Evolutionary conservation across 2,329 filamentous ascomycete genomes (phyloP).

Genomic region (Apiospora malaysiana): DNA sequence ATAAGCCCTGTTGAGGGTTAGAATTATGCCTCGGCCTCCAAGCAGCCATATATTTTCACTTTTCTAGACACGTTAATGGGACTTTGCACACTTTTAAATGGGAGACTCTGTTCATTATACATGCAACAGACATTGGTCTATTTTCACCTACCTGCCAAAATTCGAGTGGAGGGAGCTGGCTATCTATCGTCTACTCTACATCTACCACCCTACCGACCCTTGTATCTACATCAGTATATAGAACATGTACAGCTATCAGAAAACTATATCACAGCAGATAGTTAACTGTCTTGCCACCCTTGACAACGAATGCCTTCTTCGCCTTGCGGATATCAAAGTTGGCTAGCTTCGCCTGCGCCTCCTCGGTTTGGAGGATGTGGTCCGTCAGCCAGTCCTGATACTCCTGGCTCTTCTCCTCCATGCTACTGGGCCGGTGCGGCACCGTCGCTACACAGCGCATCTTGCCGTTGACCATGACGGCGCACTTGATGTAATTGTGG

Average conservation of each 20-base stretch:
- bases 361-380: conserved; percentile 64
- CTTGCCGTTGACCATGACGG: conserved; percentile 83
- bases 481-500: conserved; percentile 59
- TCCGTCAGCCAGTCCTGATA: conserved; percentile 66
- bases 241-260: conserved; percentile 18
- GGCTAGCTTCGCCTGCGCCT: conserved; percentile 63
- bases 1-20: not conserved
- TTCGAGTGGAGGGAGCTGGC: not conserved
- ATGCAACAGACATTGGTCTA: not conserved
- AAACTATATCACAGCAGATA: conserved; percentile 60
- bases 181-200: not conserved
- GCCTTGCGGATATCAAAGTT: conserved; percentile 47
- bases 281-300: conserved; percentile 72
- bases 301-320: conserved; percentile 47
- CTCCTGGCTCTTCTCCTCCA: conserved; percentile 40
- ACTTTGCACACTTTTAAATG: not conserved
- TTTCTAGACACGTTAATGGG: not conserved
- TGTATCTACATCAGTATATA: not conserved
- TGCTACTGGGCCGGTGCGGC: conserved; percentile 51
- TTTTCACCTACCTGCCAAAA: not conserved
- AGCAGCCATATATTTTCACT: not conserved
- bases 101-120: not conserved
- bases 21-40: not conserved
- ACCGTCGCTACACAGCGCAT: conserved; percentile 72
- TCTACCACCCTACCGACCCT: too few relatives aligned